Conservation (phyloP, 1,284 basidiomycete species). For the Butyriboletus appendiculatus region DNA sequence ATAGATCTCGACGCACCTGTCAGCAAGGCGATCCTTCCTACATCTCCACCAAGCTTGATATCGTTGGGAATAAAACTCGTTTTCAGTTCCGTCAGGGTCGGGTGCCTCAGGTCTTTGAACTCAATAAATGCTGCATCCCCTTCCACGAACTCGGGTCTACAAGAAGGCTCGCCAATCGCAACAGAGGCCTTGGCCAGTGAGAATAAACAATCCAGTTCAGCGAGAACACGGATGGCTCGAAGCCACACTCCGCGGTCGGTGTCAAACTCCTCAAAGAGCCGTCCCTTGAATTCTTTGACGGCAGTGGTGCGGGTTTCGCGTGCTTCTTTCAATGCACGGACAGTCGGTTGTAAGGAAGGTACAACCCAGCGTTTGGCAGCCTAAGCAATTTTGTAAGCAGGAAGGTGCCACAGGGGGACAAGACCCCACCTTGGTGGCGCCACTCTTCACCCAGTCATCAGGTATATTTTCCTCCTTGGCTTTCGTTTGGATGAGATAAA, state of each 20-base stretch:
- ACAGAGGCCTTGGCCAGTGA: constrained; percentile 89
- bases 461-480: constrained; percentile 66
- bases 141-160: constrained; percentile 87
- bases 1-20: constrained; percentile 61
- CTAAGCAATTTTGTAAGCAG: constrained; percentile 40
- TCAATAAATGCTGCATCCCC: constrained; percentile 77
- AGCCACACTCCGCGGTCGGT: constrained; percentile 80
- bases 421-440: constrained; percentile 71
- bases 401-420: not conserved
- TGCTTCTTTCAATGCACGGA: constrained; percentile 88
- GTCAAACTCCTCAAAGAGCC: constrained; percentile 87
- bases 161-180: constrained; percentile 90
- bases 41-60: constrained; percentile 80
- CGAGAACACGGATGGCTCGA: constrained; percentile 73
- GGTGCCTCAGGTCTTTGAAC: constrained; percentile 86
- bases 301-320: constrained; percentile 81
- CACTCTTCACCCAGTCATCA: constrained; percentile 80
- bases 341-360: constrained; percentile 66
- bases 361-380: constrained; percentile 76
- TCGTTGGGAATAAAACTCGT: constrained; percentile 94
- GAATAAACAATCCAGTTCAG: constrained; percentile 93
- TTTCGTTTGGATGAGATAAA: constrained; percentile 82
- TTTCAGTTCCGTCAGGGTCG: constrained; percentile 69
- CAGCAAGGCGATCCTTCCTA: constrained; percentile 81
- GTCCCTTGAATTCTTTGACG: constrained; percentile 80